Base-by-base conservation (phyloP, 371 early-diverging fungal species). In the Blakeslea trispora region DNA sequence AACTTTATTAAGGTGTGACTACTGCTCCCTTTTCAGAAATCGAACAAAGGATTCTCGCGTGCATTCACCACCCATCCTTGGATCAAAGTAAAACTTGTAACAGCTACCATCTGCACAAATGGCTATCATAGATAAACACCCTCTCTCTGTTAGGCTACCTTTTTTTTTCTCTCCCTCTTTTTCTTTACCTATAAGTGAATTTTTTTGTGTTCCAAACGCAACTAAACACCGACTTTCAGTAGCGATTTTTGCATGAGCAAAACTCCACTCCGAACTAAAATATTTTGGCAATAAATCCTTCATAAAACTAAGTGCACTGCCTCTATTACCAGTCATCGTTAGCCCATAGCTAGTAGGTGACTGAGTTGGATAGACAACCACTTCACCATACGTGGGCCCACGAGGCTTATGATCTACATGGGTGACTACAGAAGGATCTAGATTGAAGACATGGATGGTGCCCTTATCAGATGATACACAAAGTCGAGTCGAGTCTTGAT, bases 191-290 rank as follows among this genome's bases (percentile, higher is more conserved):
- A 89, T 79, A 43, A 93, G 75, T 32, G 87, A 83, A 64, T 91
- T 83, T 59, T 82, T 84, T 63, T 80, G 81, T 42, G 78, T 79
- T 17, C 85, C 90, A 79, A 96, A 95, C 9, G 88, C 91, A 49
- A 87, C 88, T 8, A 92, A 80, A 62, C 90, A 93, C 52, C 88
- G 82, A 53, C 83, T 83, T 57, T 93, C 93, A 4, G 82, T 83
- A 15, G 88, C 84, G 10, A 96, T 78, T 48, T 87, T 81, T 52
- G 89, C 93, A 59, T 93, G 88, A 4, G 95, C 94, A 82, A 95
- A 97, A 10, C 90, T 88, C 94, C 95, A 95, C 59, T 93, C 93
- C 14, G 92, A 92, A 17, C 91, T 89, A 76, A 97, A 95, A 66
- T 97, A 96, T 64, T 93, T 93, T 18, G 94, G 95, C 55, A 97